Evolutionary conservation across 495 filamentous ascomycete genomes (phyloP), one percentile per base, ranked within the genome.

Genomic region (Gamarada debralockiae): DNA sequence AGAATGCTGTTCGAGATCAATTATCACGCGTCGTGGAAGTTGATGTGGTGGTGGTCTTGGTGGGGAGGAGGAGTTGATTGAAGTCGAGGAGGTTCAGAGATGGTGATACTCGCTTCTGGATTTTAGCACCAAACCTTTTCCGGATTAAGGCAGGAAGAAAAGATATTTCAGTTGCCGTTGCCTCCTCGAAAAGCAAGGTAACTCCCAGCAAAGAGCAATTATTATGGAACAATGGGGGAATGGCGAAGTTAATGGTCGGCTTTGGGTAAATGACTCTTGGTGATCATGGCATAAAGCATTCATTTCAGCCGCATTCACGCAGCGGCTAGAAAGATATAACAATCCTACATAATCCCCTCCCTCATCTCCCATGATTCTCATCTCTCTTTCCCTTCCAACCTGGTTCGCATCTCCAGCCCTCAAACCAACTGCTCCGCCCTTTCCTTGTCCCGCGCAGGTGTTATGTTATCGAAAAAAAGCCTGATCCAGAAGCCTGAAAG

Each of bases 401-500:
- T 29, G 27, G 27, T 4, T 29, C 27, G 27, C 27, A 29, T 5
- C n/a, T n/a, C n/a, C n/a, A n/a, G n/a, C n/a, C n/a, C n/a, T n/a
- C n/a, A 29, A 4, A n/a, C 41, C 41, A 24, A 14, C 43, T 17
- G 44, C 34, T 33, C 33, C 21, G 50, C 10, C 42, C 25, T n/a
- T 20, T 18, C 18, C 50, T 13, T 39, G 7, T 5, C 18, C 27
- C 17, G 27, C 14, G 22, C 34, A 33, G 41, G 18, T 39, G 24
- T 3, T 24, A 13, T 18, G 9, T 36, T 15, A 9, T 15, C 20
- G 24, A 36, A 21, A 21, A 12, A 18, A 51, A 56, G 53, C 53
- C 54, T 57, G 54, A 50, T 57, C 48, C 42, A 44, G 54, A 56
- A 52, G 54, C 54, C 54, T 57, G 54, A 57, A 50, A 21, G 48